Evolutionary conservation across 768 basidiomycete species (phyloP).

Genomic region (Boletus rubescentipes): DNA sequence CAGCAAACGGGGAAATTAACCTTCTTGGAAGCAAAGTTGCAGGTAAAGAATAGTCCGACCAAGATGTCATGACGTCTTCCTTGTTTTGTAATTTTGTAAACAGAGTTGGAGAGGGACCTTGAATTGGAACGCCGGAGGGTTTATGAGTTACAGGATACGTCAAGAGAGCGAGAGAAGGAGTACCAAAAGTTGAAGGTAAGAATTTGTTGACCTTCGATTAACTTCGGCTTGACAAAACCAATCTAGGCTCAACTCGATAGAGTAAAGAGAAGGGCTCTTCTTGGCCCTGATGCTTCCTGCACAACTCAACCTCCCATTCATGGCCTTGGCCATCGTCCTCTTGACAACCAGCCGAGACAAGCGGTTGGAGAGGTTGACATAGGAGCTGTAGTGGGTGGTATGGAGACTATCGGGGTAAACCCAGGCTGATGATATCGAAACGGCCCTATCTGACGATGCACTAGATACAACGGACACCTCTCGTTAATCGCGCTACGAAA

Average conservation of each 20-base stretch:
- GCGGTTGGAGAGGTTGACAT: constrained; percentile 39
- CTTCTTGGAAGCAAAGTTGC: constrained; percentile 67
- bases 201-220: not conserved
- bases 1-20: constrained; percentile 77
- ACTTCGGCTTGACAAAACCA: not conserved
- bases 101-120: constrained; percentile 78
- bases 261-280: constrained; percentile 76
- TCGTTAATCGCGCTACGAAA: constrained; percentile 48
- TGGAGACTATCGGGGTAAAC: constrained; percentile 63
- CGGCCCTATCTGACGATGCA: constrained; percentile 3
- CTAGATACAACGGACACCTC: constrained; percentile 71
- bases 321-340: constrained; percentile 16
- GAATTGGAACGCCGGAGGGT: constrained; percentile 76
- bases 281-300: constrained; percentile 41
- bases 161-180: constrained; percentile 79
- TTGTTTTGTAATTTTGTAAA: constrained; percentile 11
- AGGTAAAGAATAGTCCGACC: constrained; percentile 39
- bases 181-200: constrained; percentile 84
- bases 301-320: constrained; percentile 18
- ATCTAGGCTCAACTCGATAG: constrained; percentile 73
- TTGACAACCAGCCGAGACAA: constrained; percentile 21
- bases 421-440: not conserved
- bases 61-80: not conserved
- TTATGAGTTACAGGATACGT: constrained; percentile 69
- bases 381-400: constrained; percentile 57